These are phyloP conservation scores for Candida awuae DNA, from an alignment of 805 yeast species.

Conservation along the genomic window DNA sequence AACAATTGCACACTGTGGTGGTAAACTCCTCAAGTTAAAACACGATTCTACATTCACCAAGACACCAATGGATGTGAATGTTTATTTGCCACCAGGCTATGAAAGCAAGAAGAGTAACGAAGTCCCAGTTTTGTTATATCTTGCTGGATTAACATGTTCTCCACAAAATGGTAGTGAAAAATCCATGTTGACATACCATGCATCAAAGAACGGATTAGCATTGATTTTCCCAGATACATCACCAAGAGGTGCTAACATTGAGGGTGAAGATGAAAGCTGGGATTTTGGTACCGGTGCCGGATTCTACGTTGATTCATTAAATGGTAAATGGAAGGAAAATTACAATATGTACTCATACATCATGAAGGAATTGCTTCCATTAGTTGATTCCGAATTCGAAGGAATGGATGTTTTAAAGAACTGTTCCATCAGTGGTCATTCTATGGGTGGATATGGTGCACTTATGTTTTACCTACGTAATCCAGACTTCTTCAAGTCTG, in stretches of 20 bases:
- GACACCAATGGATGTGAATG: conserved; percentile 76
- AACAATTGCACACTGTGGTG: conserved; percentile 60
- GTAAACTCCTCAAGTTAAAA: conserved; percentile 62
- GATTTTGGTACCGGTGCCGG: conserved; percentile 97
- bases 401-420: conserved; percentile 51
- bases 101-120: conserved; percentile 27
- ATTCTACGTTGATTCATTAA: conserved; percentile 80
- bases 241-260: conserved; percentile 74
- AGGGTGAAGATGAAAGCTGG: conserved; percentile 64
- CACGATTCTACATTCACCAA: conserved; percentile 62
- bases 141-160: conserved; percentile 88
- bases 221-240: conserved; percentile 94
- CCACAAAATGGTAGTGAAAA: conserved; percentile 92
- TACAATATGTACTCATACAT: conserved; percentile 86
- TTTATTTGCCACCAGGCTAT: conserved; percentile 63
- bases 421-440: conserved; percentile 85
- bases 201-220: conserved; percentile 76
- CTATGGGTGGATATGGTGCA: conserved; percentile 98
- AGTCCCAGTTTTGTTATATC: conserved; percentile 69
- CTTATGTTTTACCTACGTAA: conserved; percentile 55
- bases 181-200: conserved; percentile 78
- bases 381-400: conserved; percentile 35
- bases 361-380: conserved; percentile 58
- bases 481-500: conserved; percentile 67
- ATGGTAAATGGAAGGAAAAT: conserved; percentile 59